Evolutionary conservation across 1,284 basidiomycete genomes (phyloP).

Genomic region (Acaromyces ingoldii): DNA sequence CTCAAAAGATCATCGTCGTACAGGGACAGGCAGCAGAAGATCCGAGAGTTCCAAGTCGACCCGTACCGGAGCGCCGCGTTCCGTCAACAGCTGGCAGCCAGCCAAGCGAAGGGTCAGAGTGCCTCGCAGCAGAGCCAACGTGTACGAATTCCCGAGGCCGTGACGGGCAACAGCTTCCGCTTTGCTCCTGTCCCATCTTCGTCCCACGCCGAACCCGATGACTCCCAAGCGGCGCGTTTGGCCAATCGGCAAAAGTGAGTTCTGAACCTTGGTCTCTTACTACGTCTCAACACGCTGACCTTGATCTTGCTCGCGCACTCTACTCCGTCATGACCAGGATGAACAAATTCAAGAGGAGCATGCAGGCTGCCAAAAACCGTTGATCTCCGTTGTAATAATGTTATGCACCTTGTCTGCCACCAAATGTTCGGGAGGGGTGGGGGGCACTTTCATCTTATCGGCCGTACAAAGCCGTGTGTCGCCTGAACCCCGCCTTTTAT

Average conservation of each 20-base stretch:
- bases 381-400: neutral
- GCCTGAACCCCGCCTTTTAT: too few relatives aligned
- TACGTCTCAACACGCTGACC: too few relatives aligned
- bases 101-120: neutral
- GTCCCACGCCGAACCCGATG: neutral
- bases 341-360: conserved; percentile 6
- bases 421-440: too few relatives aligned
- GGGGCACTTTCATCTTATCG: too few relatives aligned
- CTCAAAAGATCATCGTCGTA: conserved; percentile 46
- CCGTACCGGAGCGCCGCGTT: neutral
- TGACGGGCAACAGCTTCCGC: conserved; percentile 3
- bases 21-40: conserved; percentile 31
- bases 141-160: neutral
- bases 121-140: neutral
- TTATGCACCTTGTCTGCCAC: too few relatives aligned
- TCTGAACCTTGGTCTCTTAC: too few relatives aligned
- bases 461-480: too few relatives aligned
- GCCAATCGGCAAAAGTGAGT: neutral
- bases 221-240: neutral
- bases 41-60: conserved; percentile 1
- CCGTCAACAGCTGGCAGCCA: neutral
- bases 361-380: conserved; percentile 3
- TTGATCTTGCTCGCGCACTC: too few relatives aligned
- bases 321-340: neutral
- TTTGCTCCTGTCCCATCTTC: neutral